Percentiles rank a stretch among this genome's conserved stretches.
Conservation (phyloP, 768 basidiomycete species). For the Melanogaster broomeanus region DNA sequence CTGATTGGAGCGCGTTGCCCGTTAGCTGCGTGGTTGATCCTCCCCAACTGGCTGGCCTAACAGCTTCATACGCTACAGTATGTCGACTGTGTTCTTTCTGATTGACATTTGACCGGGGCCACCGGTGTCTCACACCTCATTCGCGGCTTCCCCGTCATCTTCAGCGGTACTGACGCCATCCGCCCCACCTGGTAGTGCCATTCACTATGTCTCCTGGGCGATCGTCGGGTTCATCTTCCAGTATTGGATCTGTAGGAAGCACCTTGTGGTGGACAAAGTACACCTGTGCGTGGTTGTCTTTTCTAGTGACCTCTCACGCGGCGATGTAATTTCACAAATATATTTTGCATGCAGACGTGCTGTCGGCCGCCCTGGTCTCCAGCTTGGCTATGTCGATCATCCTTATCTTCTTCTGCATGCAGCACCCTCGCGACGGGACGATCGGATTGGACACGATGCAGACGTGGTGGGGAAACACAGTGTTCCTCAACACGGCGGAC, state of each 20-base stretch:
- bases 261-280: too few species aligned
- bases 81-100: constrained; percentile 54
- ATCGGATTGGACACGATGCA: constrained; percentile 57
- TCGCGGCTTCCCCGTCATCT: constrained; percentile 45
- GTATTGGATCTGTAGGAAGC: constrained; percentile 54
- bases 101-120: too few species aligned
- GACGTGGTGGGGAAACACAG: constrained; percentile 73
- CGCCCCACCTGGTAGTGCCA: constrained; percentile 67
- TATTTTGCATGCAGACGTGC: constrained; percentile 43
- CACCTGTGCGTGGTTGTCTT: constrained; percentile 31
- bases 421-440: constrained; percentile 61
- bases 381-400: too few species aligned
- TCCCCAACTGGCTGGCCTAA: constrained; percentile 65
- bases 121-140: too few species aligned
- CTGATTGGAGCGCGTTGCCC: constrained; percentile 60
- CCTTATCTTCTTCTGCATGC: constrained; percentile 58
- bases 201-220: constrained; percentile 68
- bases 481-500: constrained; percentile 33
- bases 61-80: constrained; percentile 57
- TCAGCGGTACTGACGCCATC: constrained; percentile 60
- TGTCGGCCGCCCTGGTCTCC: constrained; percentile 70
- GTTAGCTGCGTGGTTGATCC: constrained; percentile 50
- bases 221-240: constrained; percentile 69
- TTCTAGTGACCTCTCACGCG: neutral
- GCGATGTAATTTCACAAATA: constrained; percentile 15